Evolutionary conservation across 2,329 filamentous ascomycete species (phyloP), one percentile per base, ranked within the genome.

Genomic region (Thermochaetoides dissita): DNA sequence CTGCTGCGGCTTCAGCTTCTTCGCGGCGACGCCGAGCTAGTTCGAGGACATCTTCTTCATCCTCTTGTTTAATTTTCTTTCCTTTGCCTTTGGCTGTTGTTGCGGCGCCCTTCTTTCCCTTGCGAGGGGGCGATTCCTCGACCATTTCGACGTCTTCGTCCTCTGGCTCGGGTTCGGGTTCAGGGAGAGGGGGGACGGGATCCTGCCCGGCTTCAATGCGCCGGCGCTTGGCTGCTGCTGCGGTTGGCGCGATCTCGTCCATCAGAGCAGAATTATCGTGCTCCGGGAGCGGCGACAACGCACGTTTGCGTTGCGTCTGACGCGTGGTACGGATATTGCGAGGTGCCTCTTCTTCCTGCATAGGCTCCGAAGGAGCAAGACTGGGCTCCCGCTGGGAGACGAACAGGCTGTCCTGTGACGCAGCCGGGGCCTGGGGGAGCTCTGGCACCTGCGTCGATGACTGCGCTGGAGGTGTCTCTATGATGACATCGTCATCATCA

Each of bases 161-260:
- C 5, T 24, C 17, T 49, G 35, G 11, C 42, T 41, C 42, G 34
- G 51, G 48, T 46, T 46, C 51, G 30, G 37, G 51, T 33, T 42
- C 59, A 40, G 35, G 54, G 46, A 37, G 55, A 37, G 58, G 55
- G 30, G 62, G 56, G 7, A 64, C 51, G 3, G 69, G 65, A 30
- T 70, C 64, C 49, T 70, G 62, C 36, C 72, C 70, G 39, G 70
- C 69, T 46, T 75, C 79, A 12, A 84, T 67, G 28, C 81, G 78
- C 17, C 82, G 79, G n/a, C 79, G 76, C 58, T 94, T 96, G 56
- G 87, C 74, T 6, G 78, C 78, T 29, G 81, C 77, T 3, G 84
- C 79, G 1, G 80, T 84, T 0, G 87, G 84, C 1, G 88, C 77
- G 42, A 94, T 72, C 17, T 72, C 69, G 10, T 86, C 78, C 58